Conservation (phyloP, 2,329 filamentous ascomycete genomes). For the Stylonectria norvegica region DNA sequence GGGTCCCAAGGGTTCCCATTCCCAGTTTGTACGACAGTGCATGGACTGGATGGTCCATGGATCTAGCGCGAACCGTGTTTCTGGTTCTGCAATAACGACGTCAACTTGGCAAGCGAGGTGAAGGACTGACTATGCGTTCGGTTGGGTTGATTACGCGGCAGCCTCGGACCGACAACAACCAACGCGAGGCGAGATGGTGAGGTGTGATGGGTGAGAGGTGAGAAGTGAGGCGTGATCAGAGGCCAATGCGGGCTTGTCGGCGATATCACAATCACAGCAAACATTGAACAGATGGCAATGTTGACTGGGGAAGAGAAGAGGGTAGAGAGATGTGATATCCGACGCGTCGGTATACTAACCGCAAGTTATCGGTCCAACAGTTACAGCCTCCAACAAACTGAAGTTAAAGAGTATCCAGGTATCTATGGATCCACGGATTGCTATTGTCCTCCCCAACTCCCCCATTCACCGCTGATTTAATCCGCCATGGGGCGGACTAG, state of each 20-base stretch:
- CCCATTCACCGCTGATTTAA: conserved; percentile 16
- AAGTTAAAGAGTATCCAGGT: no score
- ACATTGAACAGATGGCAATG: conserved; percentile 11
- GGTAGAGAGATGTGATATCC: no score
- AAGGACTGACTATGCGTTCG: no score
- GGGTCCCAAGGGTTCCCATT: no score
- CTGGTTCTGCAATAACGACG: background rate
- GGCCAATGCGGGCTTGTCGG: conserved; percentile 9
- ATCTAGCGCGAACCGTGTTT: conserved; percentile 9
- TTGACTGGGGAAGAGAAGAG: conserved; percentile 1
- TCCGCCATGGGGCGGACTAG: conserved; percentile 5
- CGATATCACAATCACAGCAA: conserved; percentile 10
- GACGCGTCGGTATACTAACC: no score
- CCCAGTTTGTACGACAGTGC: no score
- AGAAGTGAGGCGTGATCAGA: conserved; percentile 14
- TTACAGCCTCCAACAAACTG: no score
- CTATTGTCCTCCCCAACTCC: conserved; percentile 6
- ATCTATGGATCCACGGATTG: no score
- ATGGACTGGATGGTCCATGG: no score
- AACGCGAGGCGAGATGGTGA: no score
- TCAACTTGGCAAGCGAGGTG: conserved; percentile 5
- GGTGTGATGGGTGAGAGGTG: background rate
- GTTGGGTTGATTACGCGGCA: conserved; percentile 7
- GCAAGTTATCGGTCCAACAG: no score
- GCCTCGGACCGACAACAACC: conserved; percentile 18